Percentiles rank a stretch among this genome's conserved stretches.
Conservation (phyloP, 805 yeast genomes). For the Starmerella roubikii region DNA sequence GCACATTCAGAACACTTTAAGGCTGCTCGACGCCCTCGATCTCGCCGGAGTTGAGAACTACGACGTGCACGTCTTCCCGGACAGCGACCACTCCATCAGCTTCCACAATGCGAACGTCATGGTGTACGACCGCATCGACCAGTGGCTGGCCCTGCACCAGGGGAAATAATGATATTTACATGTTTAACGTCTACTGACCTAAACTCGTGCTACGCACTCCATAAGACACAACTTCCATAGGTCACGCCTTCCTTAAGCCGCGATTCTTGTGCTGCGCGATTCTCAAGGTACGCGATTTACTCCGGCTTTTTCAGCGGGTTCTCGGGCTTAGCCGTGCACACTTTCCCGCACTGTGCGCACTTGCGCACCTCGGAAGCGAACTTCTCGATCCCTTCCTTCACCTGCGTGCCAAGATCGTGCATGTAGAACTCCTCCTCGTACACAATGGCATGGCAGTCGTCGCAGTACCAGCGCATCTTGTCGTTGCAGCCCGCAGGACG, state of each 20-base stretch:
- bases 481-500: slow-evolving; percentile 62
- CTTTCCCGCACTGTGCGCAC: slow-evolving; percentile 59
- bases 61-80: slow-evolving; percentile 84
- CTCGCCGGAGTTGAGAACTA: slow-evolving; percentile 68
- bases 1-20: slow-evolving; percentile 78
- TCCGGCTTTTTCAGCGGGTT: slow-evolving; percentile 15
- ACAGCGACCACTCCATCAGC: slow-evolving; percentile 72
- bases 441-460: slow-evolving; percentile 48
- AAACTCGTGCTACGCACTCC: no score
- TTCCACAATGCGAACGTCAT: slow-evolving; percentile 68
- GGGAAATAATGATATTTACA: background rate
- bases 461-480: slow-evolving; percentile 78
- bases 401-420: slow-evolving; percentile 76
- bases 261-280: background rate
- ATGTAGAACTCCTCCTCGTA: slow-evolving; percentile 63
- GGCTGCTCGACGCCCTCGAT: slow-evolving; percentile 63
- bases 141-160: slow-evolving; percentile 43
- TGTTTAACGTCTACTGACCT: no score
- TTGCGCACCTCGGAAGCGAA: slow-evolving; percentile 57
- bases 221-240: background rate
- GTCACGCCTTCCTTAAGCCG: background rate
- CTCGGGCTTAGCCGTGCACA: slow-evolving; percentile 19
- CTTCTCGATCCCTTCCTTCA: slow-evolving; percentile 60
- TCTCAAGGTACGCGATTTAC: no score
- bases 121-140: slow-evolving; percentile 54